These are phyloP conservation scores for Marsdenia floribunda DNA, from an alignment of 257 asterid genomes.

Conservation along the genomic window DNA sequence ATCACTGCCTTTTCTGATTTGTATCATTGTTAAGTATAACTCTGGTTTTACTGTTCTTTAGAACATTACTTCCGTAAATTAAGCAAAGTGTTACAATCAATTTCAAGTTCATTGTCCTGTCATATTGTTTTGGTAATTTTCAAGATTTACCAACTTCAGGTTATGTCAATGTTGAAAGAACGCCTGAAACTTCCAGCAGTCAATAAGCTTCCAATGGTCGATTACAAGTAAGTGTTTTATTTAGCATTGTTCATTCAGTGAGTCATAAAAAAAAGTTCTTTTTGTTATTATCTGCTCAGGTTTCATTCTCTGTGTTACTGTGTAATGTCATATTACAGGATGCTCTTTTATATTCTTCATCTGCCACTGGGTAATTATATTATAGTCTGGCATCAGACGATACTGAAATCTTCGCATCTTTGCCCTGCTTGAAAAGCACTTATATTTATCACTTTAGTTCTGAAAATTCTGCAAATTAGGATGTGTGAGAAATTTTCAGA, in stretches of 20 bases:
- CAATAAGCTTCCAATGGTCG: conserved; percentile 73
- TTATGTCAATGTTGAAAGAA: conserved; percentile 73
- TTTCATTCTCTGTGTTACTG: not conserved
- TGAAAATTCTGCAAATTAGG: not conserved
- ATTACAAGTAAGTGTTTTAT: conserved; percentile 52
- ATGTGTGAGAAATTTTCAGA: not conserved
- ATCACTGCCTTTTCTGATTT: not conserved
- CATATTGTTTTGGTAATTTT: not conserved
- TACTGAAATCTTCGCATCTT: not conserved
- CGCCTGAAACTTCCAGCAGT: conserved; percentile 59
- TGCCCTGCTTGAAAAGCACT: not conserved
- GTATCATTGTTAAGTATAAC: not conserved
- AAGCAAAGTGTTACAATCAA: not conserved
- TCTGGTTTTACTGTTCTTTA: not conserved
- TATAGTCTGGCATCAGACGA: not conserved
- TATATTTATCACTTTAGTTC: not conserved
- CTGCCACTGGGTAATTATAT: not conserved
- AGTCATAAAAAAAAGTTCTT: conserved; percentile 3
- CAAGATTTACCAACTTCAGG: conserved; percentile 35
- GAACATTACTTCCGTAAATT: not conserved
- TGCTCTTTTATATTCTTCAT: not conserved
- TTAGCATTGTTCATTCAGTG: not conserved
- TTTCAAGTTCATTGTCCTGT: not conserved
- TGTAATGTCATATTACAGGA: not conserved
- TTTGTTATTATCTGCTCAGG: not conserved